Base-by-base conservation (phyloP, 768 basidiomycete genomes). In the Auricularia cornea region DNA sequence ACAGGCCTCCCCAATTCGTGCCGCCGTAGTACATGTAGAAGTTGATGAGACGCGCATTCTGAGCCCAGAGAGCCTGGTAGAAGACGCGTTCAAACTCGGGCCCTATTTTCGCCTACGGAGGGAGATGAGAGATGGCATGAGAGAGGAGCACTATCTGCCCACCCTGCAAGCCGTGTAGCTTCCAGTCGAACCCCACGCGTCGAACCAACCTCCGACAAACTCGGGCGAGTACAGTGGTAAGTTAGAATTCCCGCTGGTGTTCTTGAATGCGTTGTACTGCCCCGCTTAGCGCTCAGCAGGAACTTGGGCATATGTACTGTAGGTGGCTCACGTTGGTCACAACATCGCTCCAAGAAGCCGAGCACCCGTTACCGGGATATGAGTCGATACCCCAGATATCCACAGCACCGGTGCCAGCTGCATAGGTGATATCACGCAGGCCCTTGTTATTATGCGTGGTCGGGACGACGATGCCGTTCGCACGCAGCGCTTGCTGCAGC, bases 81-180 rank as follows among this genome's bases (percentile, higher is more conserved):
- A 92, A 93, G 6, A 93, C 92, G 44, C 84, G 87, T 73, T 86
- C 80, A 73, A 91, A 92, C 68, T 87, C 79, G 1, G 87, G 76
- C 2, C 88, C 89, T 12, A 89, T 92, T 65, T 57, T 57, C 18
- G 26, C 30, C 54, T 57, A 26, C 20, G 54, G 12, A n/a, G n/a
- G n/a, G n/a, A n/a, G n/a, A n/a, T n/a, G n/a, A n/a, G n/a, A n/a
- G n/a, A n/a, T n/a, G n/a, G n/a, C n/a, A n/a, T n/a, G n/a, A n/a
- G n/a, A n/a, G n/a, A n/a, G n/a, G n/a, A n/a, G n/a, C n/a, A n/a
- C 20, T 56, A 20, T 3, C 14, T n/a, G 48, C 11, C 11, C 10
- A 28, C 11, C 51, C 59, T 59, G 59, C 60, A 28, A 32, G 52
- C 51, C 88, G 85, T 83, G 67, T 8, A 32, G 20, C 59, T 84